Percentiles rank a stretch among this genome's conserved stretches.
Conservation (phyloP, 495 filamentous ascomycete genomes). For the Hyphodiscus hymeniophilus region DNA sequence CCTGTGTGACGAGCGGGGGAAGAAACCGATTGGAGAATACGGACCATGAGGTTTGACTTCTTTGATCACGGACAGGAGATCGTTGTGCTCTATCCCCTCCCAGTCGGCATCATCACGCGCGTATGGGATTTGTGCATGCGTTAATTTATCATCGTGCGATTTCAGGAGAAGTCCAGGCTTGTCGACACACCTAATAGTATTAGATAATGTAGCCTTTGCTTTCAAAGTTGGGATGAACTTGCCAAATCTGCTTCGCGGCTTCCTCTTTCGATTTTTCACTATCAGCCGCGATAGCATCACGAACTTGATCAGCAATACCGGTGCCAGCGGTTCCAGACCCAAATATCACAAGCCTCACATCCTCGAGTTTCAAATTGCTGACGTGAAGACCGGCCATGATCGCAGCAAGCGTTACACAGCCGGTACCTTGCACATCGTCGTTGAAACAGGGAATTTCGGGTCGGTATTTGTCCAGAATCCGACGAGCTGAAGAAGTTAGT, state of each 20-base stretch:
- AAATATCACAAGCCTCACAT: slow-evolving; percentile 65
- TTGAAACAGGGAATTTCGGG: slow-evolving; percentile 77
- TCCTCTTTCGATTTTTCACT: slow-evolving; percentile 59
- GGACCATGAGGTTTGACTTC: slow-evolving; percentile 71
- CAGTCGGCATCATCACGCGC: slow-evolving; percentile 60
- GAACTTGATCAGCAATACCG: slow-evolving; percentile 80
- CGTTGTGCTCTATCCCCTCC: slow-evolving; percentile 41
- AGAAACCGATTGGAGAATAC: too few species aligned
- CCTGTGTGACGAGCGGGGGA: too few species aligned
- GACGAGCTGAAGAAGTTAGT: slow-evolving; percentile 31
- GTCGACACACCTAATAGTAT: slow-evolving; percentile 61
- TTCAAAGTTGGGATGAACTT: slow-evolving; percentile 12
- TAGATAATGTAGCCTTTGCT: slow-evolving; percentile 1
- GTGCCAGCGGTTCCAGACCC: slow-evolving; percentile 82
- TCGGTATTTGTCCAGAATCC: slow-evolving; percentile 68
- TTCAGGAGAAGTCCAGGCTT: slow-evolving; percentile 70
- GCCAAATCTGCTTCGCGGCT: slow-evolving; percentile 79
- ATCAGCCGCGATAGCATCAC: slow-evolving; percentile 67
- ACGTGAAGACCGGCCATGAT: slow-evolving; percentile 68
- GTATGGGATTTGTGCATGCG: slow-evolving; percentile 56
- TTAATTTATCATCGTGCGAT: slow-evolving; percentile 51
- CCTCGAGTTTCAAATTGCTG: slow-evolving; percentile 53
- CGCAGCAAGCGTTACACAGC: slow-evolving; percentile 76
- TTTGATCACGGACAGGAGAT: slow-evolving; percentile 59
- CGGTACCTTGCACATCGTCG: slow-evolving; percentile 87